Conservation (phyloP, 345 rosid genomes). For the Clarkia xantiana region DNA sequence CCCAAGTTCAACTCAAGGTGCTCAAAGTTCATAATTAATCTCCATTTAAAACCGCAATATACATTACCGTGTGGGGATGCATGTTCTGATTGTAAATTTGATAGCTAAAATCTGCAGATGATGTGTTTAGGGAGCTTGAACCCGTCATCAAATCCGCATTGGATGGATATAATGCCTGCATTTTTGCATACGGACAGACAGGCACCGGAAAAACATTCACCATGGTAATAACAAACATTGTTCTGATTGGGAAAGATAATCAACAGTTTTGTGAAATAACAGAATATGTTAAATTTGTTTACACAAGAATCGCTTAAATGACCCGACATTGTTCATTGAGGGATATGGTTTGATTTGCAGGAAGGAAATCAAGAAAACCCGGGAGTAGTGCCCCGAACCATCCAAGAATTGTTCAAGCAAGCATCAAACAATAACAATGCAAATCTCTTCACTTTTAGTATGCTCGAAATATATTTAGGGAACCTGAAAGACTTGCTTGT, state of each 20-base stretch:
- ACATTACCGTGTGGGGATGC: neutral
- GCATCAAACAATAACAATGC: constrained; percentile 37
- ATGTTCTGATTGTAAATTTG: constrained; percentile 7
- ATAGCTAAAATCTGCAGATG: constrained; percentile 30
- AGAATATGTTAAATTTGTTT: no score
- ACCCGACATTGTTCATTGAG: neutral
- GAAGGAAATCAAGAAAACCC: constrained; percentile 55
- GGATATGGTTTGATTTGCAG: constrained; percentile 14
- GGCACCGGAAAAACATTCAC: constrained; percentile 79
- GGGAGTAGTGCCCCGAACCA: constrained; percentile 51
- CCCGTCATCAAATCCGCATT: constrained; percentile 62
- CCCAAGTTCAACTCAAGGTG: constrained; percentile 64
- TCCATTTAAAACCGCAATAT: neutral
- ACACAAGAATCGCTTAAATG: no score
- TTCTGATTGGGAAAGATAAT: no score
- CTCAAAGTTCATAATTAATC: neutral
- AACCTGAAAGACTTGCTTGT: constrained; percentile 59
- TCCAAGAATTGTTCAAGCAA: constrained; percentile 45
- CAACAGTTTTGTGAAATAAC: no score
- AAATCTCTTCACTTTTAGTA: constrained; percentile 47
- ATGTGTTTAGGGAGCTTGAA: constrained; percentile 66
- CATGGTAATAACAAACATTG: constrained; percentile 33
- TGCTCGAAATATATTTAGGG: constrained; percentile 84
- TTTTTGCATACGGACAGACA: constrained; percentile 77
- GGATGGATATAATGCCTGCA: constrained; percentile 78